phyloP scores from a whole-genome alignment of 1,284 basidiomycete species.

The Cutaneotrichosporon dermatis region DNA sequence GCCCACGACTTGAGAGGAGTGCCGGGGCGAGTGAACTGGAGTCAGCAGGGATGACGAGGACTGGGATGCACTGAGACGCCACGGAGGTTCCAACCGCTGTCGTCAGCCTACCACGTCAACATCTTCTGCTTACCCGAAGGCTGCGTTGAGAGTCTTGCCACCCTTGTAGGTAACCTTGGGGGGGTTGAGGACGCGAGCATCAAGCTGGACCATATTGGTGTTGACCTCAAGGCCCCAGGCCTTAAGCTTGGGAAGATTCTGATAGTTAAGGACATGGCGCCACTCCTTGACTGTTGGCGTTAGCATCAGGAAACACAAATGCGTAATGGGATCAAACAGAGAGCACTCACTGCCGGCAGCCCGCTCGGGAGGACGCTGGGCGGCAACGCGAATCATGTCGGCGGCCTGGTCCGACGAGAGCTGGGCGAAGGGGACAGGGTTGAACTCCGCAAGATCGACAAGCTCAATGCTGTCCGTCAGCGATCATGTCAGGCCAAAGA shows the following conservation, averaged over 20 bases:
- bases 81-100: slow-evolving; percentile 26
- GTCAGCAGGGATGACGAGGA: background rate
- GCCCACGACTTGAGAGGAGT: slow-evolving; percentile 47
- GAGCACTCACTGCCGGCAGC: slow-evolving; percentile 30
- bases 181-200: slow-evolving; percentile 45
- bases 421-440: slow-evolving; percentile 31
- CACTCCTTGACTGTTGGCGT: slow-evolving; percentile 34
- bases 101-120: background rate
- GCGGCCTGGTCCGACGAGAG: slow-evolving; percentile 42
- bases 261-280: slow-evolving; percentile 40
- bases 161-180: slow-evolving; percentile 40
- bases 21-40: slow-evolving; percentile 40
- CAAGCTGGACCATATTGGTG: slow-evolving; percentile 33
- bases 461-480: slow-evolving; percentile 40
- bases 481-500: background rate
- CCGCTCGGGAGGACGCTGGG: slow-evolving; percentile 44
- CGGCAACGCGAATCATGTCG: slow-evolving; percentile 50
- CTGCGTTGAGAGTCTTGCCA: slow-evolving; percentile 29
- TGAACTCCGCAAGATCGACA: slow-evolving; percentile 40
- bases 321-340: background rate
- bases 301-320: slow-evolving; percentile 1
- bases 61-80: slow-evolving; percentile 2
- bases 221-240: slow-evolving; percentile 50
- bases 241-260: slow-evolving; percentile 37
- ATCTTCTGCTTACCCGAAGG: slow-evolving; percentile 26